Conservation (phyloP, 129 eudicot species). For the Kitagawia praeruptora region DNA sequence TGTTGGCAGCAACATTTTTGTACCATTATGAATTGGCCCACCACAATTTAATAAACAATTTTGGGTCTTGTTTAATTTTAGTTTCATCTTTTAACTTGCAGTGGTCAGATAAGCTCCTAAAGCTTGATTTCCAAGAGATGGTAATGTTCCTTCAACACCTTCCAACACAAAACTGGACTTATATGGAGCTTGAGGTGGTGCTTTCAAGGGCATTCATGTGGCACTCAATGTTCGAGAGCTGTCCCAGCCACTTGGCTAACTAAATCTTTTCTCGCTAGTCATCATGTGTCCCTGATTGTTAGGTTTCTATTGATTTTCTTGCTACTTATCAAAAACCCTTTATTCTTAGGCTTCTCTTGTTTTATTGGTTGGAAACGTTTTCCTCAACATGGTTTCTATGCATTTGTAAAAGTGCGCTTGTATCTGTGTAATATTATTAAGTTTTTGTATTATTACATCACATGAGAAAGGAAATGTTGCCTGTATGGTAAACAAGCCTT, state of each 20-base stretch:
- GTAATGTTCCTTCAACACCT: constrained; percentile 98
- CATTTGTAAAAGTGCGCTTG: neutral
- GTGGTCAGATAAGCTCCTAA: constrained; percentile 87
- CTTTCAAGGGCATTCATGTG: constrained; percentile 94
- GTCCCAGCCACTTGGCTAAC: constrained; percentile 79
- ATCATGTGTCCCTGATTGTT: neutral
- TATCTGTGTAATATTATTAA: neutral
- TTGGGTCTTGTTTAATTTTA: neutral
- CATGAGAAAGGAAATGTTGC: neutral
- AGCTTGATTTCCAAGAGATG: constrained; percentile 97
- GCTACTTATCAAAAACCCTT: neutral
- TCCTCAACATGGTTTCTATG: neutral
- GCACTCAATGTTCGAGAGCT: constrained; percentile 85
- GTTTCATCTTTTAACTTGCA: constrained; percentile 19
- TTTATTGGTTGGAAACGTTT: neutral
- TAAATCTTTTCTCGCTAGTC: constrained; percentile 11
- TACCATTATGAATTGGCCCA: neutral
- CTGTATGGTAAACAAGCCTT: neutral
- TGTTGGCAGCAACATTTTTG: neutral
- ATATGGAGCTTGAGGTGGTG: constrained; percentile 80
- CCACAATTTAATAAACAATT: neutral
- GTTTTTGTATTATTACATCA: neutral
- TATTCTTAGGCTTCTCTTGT: neutral
- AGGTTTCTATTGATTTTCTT: neutral
- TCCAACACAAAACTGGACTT: constrained; percentile 74